A percentile compares a stretch with the other conserved stretches of the same genome.
phyloP scores from a whole-genome alignment of 352 stramenopile species.

The Phytopythium litorale region DNA sequence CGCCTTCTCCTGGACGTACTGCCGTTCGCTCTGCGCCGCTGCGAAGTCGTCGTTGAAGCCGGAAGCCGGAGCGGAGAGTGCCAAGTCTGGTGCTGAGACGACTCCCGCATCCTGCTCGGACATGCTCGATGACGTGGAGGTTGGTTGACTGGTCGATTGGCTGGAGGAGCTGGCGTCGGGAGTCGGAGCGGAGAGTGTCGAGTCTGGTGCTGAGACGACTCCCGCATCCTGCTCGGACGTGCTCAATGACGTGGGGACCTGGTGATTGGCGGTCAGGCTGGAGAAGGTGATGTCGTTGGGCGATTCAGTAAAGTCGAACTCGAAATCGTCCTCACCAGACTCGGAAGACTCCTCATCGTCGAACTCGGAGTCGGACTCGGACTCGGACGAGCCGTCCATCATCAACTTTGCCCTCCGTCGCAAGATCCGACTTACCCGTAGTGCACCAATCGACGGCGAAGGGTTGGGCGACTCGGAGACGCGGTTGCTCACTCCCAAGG shows the following conservation, averaged over 20 bases:
- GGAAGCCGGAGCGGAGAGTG: not conserved
- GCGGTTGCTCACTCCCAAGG: not conserved
- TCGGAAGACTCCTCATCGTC: not conserved
- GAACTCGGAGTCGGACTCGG: not conserved
- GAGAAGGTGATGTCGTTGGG: constrained; percentile 2
- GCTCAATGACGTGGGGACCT: not conserved
- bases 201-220: not conserved
- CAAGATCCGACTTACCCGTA: not conserved
- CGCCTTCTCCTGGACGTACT: constrained; percentile 15
- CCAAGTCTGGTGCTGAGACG: not conserved
- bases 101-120: not conserved
- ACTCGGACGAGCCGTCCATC: not conserved
- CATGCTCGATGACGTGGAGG: not conserved
- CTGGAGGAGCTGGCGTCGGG: not conserved
- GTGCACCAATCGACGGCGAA: too few relatives aligned
- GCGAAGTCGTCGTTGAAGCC: constrained; percentile 8
- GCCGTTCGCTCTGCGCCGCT: constrained; percentile 13
- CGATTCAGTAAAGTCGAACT: not conserved
- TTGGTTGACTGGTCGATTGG: too few relatives aligned
- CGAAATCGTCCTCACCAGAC: not conserved
- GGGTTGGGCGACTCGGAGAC: not conserved
- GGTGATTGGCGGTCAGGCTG: not conserved
- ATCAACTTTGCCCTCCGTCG: not conserved
- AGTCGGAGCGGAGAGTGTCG: not conserved
- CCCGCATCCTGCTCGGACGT: not conserved